Conservation (phyloP, 805 yeast species). For the Nakazawaea anatomiae region DNA sequence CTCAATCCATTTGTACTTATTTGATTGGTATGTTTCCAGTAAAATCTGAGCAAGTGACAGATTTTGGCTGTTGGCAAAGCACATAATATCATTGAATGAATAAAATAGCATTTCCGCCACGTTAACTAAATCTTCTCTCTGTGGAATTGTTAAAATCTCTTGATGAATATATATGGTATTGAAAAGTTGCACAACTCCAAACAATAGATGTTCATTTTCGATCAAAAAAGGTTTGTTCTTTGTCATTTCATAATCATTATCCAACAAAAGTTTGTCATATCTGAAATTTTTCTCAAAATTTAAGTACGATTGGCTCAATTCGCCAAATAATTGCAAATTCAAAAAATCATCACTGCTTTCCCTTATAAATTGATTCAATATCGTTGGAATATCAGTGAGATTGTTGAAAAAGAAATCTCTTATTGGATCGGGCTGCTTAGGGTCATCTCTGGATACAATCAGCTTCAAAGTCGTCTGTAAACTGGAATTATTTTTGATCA, state of each 20-base stretch:
- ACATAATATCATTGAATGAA: slow-evolving; percentile 5
- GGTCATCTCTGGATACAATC: neutral
- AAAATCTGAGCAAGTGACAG: neutral
- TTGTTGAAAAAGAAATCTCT: slow-evolving; percentile 12
- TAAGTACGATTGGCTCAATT: slow-evolving; percentile 9
- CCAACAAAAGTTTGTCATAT: slow-evolving; percentile 7
- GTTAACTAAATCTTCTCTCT: neutral
- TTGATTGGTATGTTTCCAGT: neutral
- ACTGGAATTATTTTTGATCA: slow-evolving; percentile 1
- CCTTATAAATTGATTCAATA: slow-evolving; percentile 1
- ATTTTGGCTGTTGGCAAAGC: slow-evolving; percentile 1
- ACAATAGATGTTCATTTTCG: slow-evolving; percentile 12
- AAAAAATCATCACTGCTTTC: slow-evolving; percentile 11
- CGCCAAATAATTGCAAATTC: slow-evolving; percentile 11
- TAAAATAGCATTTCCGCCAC: slow-evolving; percentile 8
- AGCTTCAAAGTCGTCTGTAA: neutral
- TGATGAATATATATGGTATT: neutral
- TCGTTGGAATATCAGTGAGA: slow-evolving; percentile 1
- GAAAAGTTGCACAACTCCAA: slow-evolving; percentile 10
- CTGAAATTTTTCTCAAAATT: slow-evolving; percentile 15
- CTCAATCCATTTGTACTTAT: slow-evolving; percentile 48
- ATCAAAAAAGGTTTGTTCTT: slow-evolving; percentile 15
- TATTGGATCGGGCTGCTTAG: neutral
- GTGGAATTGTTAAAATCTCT: neutral
- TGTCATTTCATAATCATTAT: slow-evolving; percentile 6